These are phyloP conservation scores for Fusarium irregulare DNA, from an alignment of 2,329 filamentous ascomycete species.

Conservation along the genomic window DNA sequence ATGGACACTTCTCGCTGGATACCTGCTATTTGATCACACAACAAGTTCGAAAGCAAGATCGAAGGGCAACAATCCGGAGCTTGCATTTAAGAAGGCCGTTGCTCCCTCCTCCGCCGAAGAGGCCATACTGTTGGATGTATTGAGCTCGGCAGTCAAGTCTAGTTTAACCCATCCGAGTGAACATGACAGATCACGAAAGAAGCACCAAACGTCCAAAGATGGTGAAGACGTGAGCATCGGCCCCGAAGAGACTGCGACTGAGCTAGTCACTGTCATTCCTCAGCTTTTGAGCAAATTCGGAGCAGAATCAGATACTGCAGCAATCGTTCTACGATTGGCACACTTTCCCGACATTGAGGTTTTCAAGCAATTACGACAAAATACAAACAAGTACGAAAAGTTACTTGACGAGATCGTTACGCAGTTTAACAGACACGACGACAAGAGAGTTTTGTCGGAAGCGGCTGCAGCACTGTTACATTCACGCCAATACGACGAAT, in stretches of 20 bases:
- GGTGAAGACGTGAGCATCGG: conserved; percentile 56
- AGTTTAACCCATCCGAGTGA: conserved; percentile 75
- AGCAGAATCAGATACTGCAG: conserved; percentile 86
- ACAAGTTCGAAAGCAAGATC: conserved; percentile 64
- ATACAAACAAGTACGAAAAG: conserved; percentile 81
- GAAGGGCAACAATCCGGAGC: conserved; percentile 65
- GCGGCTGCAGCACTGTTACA: conserved; percentile 85
- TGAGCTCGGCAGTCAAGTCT: conserved; percentile 84
- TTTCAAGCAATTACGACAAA: conserved; percentile 89
- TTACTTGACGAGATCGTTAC: conserved; percentile 92
- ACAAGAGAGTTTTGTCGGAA: conserved; percentile 85
- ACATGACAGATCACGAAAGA: conserved; percentile 69
- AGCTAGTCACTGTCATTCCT: conserved; percentile 83
- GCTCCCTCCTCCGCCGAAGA: conserved; percentile 83
- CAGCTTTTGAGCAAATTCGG: conserved; percentile 92
- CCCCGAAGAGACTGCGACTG: conserved; percentile 80
- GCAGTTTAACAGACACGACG: conserved; percentile 93
- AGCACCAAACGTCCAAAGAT: conserved; percentile 70
- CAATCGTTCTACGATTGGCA: conserved; percentile 85
- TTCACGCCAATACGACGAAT: conserved; percentile 86
- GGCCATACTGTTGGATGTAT: conserved; percentile 84
- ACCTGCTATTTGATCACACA: conserved; percentile 92
- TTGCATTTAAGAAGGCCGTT: conserved; percentile 75
- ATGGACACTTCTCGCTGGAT: conserved; percentile 91
- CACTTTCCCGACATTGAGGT: conserved; percentile 87